Conservation (phyloP, 257 asterid genomes). For the Nicotiana knightiana region DNA sequence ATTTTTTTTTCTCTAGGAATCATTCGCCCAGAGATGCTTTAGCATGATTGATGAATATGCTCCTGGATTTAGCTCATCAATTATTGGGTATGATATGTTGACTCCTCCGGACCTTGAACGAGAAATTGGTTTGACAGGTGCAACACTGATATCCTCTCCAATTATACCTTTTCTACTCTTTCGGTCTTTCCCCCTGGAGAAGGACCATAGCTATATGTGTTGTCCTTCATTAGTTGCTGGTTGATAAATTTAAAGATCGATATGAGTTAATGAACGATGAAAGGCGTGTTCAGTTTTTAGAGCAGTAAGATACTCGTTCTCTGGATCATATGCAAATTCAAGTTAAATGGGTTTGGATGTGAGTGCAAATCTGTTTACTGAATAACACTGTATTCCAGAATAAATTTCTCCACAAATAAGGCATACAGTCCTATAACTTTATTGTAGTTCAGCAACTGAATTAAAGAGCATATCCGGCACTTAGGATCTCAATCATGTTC, state of each 20-base stretch:
- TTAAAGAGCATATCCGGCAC: background rate
- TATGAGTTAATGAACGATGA: background rate
- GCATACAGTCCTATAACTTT: background rate
- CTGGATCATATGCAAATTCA: background rate
- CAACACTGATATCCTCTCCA: background rate
- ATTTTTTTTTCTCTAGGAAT: constrained; percentile 36
- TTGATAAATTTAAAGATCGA: background rate
- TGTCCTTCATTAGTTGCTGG: background rate
- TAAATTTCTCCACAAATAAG: background rate
- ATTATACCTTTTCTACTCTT: background rate
- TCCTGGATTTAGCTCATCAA: constrained; percentile 79
- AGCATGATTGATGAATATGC: constrained; percentile 79
- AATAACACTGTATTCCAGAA: background rate
- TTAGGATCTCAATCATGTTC: background rate
- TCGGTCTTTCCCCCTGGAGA: background rate
- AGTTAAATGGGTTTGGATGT: background rate
- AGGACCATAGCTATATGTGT: background rate
- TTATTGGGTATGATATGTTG: constrained; percentile 90
- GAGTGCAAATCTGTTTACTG: background rate
- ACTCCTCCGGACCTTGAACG: constrained; percentile 97
- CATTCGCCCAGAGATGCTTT: constrained; percentile 84
- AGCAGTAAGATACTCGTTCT: background rate
- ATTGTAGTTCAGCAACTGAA: background rate
- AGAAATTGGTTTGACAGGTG: constrained; percentile 85
- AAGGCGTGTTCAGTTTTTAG: background rate